These are phyloP conservation scores for Colletotrichum melonis DNA, from an alignment of 2,329 filamentous ascomycete genomes.

Conservation along the genomic window DNA sequence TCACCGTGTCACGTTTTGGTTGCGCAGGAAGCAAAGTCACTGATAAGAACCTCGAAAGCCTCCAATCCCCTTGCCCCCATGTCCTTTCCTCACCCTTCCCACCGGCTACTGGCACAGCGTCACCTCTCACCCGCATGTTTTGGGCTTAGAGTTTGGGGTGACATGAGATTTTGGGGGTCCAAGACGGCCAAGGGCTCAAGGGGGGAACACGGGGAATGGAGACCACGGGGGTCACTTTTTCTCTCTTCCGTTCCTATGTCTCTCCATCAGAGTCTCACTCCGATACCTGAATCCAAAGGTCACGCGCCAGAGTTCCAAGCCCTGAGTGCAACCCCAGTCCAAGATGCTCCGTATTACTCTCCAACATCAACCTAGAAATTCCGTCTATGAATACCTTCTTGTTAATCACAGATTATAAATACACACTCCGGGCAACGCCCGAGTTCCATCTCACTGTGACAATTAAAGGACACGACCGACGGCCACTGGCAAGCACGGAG, in stretches of 20 bases:
- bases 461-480: neutral
- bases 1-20: neutral
- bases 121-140: conserved; percentile 10
- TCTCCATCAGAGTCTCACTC: neutral
- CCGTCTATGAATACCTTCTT: neutral
- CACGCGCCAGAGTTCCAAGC: neutral
- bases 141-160: conserved; percentile 29
- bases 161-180: conserved; percentile 32
- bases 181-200: neutral
- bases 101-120: neutral
- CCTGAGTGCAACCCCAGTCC: neutral
- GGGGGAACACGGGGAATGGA: neutral
- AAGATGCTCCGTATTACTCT: neutral
- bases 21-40: neutral
- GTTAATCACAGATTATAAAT: neutral
- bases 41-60: conserved; percentile 25
- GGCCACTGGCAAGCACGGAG: neutral
- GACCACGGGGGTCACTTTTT: neutral
- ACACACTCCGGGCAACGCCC: neutral
- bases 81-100: neutral
- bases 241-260: neutral
- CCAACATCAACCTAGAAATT: neutral
- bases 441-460: neutral
- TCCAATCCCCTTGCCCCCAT: conserved; percentile 1
- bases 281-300: neutral